Conservation (phyloP, 495 filamentous ascomycete species). For the Trichoderma orchidacearum region DNA sequence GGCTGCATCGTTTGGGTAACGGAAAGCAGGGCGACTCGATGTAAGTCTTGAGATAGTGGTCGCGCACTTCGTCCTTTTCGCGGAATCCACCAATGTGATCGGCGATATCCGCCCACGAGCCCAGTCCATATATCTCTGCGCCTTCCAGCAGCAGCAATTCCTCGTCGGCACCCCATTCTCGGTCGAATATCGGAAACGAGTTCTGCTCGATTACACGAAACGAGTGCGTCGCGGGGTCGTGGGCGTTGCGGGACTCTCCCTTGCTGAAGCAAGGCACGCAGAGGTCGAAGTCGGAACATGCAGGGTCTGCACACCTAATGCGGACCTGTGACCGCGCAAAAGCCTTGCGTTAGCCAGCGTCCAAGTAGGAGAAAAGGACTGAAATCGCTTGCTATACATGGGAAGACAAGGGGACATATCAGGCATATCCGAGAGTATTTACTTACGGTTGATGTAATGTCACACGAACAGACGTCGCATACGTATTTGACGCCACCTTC, state of each 20-base stretch:
- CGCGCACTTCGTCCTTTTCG: slow-evolving; percentile 83
- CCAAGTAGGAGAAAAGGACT: not conserved
- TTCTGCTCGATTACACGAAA: slow-evolving; percentile 96
- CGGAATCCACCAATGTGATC: slow-evolving; percentile 95
- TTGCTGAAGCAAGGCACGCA: slow-evolving; percentile 90
- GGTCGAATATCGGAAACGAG: slow-evolving; percentile 88
- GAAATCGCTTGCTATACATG: too few relatives aligned
- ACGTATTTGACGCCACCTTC: slow-evolving; percentile 86
- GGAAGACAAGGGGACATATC: not conserved
- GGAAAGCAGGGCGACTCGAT: slow-evolving; percentile 74
- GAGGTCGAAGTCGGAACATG: slow-evolving; percentile 89
- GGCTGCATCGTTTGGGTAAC: slow-evolving; percentile 70
- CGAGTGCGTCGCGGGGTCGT: slow-evolving; percentile 72
- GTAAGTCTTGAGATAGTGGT: slow-evolving; percentile 85
- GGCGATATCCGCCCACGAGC: slow-evolving; percentile 95
- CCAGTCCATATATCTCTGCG: slow-evolving; percentile 92
- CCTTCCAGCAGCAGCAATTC: slow-evolving; percentile 87
- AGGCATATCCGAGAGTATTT: not conserved
- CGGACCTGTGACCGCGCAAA: slow-evolving; percentile 50
- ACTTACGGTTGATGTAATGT: slow-evolving; percentile 88
- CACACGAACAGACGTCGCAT: slow-evolving; percentile 88
- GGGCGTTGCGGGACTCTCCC: slow-evolving; percentile 60
- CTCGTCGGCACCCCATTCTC: slow-evolving; percentile 95
- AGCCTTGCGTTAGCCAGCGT: not conserved
- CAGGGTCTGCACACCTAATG: slow-evolving; percentile 72